phyloP scores from a whole-genome alignment of 352 stramenopile species.

The Globisporangium polare region DNA sequence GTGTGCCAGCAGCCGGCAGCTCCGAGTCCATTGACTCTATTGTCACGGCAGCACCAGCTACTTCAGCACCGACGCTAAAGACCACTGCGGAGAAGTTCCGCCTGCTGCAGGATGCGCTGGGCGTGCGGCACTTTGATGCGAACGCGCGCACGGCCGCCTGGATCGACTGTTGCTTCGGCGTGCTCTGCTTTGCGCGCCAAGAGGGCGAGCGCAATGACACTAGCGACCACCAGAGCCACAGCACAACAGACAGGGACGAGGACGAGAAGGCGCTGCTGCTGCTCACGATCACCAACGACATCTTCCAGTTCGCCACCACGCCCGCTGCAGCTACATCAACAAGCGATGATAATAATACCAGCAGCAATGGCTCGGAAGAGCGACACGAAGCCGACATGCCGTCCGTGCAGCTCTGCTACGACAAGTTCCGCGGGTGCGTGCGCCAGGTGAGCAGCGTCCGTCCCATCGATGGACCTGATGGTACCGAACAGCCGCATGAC shows the following conservation, averaged over 20 bases:
- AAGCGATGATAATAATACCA: conserved; percentile 4
- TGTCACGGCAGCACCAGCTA: neutral
- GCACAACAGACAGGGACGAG: neutral
- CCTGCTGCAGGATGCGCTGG: conserved; percentile 34
- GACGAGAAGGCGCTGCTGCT: conserved; percentile 38
- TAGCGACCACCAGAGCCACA: neutral
- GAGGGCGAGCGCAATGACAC: conserved; percentile 17
- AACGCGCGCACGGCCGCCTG: conserved; percentile 51
- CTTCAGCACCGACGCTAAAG: neutral
- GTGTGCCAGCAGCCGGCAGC: neutral
- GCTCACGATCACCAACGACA: conserved; percentile 43
- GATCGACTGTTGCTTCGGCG: conserved; percentile 63
- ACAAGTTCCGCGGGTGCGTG: conserved; percentile 31
- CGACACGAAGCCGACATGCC: conserved; percentile 15
- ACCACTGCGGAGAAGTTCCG: conserved; percentile 23
- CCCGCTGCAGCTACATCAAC: neutral
- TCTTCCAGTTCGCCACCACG: conserved; percentile 52
- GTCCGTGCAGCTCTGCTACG: conserved; percentile 33
- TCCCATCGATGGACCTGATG: neutral
- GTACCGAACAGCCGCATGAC: neutral
- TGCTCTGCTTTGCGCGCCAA: conserved; percentile 58
- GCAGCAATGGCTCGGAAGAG: neutral
- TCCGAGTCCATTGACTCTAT: neutral
- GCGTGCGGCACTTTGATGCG: conserved; percentile 39
- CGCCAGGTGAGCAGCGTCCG: conserved; percentile 9